Conservation (phyloP, 768 basidiomycete species). For the Arthromyces matolae region DNA sequence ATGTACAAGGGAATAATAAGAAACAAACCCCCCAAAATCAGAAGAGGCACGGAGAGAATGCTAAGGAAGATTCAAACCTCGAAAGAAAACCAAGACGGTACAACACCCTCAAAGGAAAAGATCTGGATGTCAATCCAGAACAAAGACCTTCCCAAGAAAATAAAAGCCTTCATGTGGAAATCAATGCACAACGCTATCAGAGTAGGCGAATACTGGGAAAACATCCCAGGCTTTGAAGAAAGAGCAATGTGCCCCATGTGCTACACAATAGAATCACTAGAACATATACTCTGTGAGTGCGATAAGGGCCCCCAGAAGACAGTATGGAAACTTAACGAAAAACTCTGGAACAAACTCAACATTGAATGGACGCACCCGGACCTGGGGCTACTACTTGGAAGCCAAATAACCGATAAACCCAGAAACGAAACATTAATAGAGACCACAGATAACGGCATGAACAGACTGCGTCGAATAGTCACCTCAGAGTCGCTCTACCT, state of each 20-base stretch:
- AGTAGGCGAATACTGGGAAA: constrained; percentile 24
- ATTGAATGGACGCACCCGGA: constrained; percentile 2
- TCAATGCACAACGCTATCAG: constrained; percentile 20
- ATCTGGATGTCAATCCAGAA: constrained; percentile 2
- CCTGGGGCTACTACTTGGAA: constrained; percentile 18
- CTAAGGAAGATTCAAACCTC: not conserved
- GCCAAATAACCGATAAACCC: not conserved
- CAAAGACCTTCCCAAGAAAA: not conserved
- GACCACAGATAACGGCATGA: not conserved
- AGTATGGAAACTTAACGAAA: too few relatives aligned
- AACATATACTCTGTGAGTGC: constrained; percentile 28
- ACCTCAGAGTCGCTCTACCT: constrained; percentile 28
- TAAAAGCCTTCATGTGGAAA: constrained; percentile 20
- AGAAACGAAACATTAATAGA: too few relatives aligned
- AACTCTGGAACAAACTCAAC: not conserved
- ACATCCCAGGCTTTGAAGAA: constrained; percentile 12
- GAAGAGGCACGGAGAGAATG: not conserved
- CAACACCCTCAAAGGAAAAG: not conserved
- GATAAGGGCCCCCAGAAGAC: constrained; percentile 14
- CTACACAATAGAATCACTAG: constrained; percentile 20
- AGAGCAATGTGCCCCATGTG: constrained; percentile 15
- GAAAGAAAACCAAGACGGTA: not conserved
- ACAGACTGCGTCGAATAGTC: constrained; percentile 20
- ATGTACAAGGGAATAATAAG: constrained; percentile 2
- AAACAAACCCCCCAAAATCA: not conserved